These are phyloP conservation scores for Sicyos edulis DNA, from an alignment of 306 rosid genomes.

Conservation along the genomic window DNA sequence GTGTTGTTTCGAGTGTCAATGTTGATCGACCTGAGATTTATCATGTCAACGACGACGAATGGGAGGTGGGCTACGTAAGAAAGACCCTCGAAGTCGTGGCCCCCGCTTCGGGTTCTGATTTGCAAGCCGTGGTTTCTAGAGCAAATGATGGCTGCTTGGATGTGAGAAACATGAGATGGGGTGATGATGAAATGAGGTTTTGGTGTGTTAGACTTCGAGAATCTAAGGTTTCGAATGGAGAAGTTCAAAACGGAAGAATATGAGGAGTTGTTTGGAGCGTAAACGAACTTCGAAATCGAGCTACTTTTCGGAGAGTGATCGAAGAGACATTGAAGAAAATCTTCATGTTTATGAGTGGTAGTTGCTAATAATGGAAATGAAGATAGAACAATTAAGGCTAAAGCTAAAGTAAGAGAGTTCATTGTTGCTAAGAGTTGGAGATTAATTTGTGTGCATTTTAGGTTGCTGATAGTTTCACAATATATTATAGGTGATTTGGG, in stretches of 20 bases:
- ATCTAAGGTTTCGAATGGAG: slow-evolving; percentile 12
- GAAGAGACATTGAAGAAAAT: not conserved
- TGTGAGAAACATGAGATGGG: slow-evolving; percentile 1
- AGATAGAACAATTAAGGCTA: not conserved
- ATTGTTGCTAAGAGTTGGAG: too few species aligned
- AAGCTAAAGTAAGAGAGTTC: not conserved
- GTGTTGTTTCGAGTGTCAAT: not conserved
- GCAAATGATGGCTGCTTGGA: not conserved
- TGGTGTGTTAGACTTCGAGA: not conserved
- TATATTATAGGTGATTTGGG: too few species aligned
- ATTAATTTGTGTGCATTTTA: too few species aligned
- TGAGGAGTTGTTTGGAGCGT: not conserved
- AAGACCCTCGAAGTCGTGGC: slow-evolving; percentile 21
- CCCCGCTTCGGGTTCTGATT: slow-evolving; percentile 12
- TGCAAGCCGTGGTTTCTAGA: not conserved
- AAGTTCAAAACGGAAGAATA: not conserved
- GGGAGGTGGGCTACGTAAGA: slow-evolving; percentile 11
- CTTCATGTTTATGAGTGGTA: not conserved
- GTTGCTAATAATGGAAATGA: not conserved
- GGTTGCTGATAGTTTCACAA: too few species aligned
- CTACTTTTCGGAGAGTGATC: not conserved
- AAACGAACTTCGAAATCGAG: not conserved
- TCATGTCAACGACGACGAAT: slow-evolving; percentile 35
- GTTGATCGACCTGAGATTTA: slow-evolving; percentile 22
- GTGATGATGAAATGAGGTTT: slow-evolving; percentile 4